Evolutionary conservation across 345 rosid genomes (phyloP).

Genomic region (Eutrema heterophyllum): DNA sequence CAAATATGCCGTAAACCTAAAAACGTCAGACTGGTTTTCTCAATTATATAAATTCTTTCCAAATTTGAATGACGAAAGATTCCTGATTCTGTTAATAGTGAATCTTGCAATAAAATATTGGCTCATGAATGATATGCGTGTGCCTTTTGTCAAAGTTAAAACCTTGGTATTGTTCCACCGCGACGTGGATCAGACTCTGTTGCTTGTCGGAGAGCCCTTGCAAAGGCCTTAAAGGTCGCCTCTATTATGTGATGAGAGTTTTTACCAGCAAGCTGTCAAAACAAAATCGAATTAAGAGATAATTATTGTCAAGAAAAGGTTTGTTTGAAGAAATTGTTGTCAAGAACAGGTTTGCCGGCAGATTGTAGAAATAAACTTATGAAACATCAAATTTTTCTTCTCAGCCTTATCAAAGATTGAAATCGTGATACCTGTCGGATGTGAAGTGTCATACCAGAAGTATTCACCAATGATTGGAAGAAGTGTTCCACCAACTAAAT

Average conservation of each 20-base stretch:
- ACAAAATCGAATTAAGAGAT: neutral
- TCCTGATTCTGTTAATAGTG: neutral
- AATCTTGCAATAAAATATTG: neutral
- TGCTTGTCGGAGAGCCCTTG: conserved; percentile 94
- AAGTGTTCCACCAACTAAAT: conserved; percentile 89
- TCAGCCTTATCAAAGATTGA: neutral
- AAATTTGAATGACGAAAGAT: neutral
- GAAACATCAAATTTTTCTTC: neutral
- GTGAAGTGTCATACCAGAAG: conserved; percentile 97
- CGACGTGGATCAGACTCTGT: conserved; percentile 78
- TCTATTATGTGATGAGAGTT: conserved; percentile 93
- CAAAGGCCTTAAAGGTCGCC: conserved; percentile 97
- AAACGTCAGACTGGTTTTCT: neutral
- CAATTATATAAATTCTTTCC: neutral
- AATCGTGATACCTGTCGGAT: conserved; percentile 60
- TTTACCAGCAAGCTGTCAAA: conserved; percentile 70
- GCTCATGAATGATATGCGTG: neutral
- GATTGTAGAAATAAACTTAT: neutral
- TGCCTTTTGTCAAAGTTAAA: neutral
- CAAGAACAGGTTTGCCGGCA: neutral
- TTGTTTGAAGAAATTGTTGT: neutral
- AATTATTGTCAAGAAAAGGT: neutral
- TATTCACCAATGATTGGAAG: conserved; percentile 88
- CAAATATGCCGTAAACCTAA: conserved; percentile 6
- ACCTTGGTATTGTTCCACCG: conserved; percentile 85